Evolutionary conservation across 2,329 filamentous ascomycete species (phyloP).

Genomic region (Phaeosphaeriaceae sp.): DNA sequence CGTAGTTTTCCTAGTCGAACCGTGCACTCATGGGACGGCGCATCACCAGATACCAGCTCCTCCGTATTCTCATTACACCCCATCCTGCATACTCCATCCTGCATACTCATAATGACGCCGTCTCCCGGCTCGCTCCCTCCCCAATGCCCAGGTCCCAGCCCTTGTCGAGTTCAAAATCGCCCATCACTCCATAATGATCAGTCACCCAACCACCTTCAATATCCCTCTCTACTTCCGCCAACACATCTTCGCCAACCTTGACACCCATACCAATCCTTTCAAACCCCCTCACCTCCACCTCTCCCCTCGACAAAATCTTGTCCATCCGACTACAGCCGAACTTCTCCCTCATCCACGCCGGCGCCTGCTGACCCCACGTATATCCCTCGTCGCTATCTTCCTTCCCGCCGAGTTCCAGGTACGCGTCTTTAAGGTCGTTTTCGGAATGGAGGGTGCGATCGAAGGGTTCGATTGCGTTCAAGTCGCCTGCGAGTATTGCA

Average conservation of each 20-base stretch:
- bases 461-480: conserved; percentile 66
- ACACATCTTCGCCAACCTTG: conserved; percentile 49
- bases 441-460: conserved; percentile 59
- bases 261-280: conserved; percentile 59
- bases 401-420: conserved; percentile 59
- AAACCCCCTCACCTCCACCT: conserved; percentile 44
- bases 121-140: background rate
- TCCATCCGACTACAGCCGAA: conserved; percentile 65
- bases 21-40: too few species aligned
- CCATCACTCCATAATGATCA: conserved; percentile 59
- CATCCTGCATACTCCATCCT: too few species aligned
- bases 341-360: conserved; percentile 48
- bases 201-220: conserved; percentile 59
- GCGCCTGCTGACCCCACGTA: conserved; percentile 66
- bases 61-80: too few species aligned
- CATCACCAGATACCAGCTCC: too few species aligned
- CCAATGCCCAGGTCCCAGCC: conserved; percentile 7
- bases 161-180: conserved; percentile 23
- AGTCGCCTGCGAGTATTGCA: conserved; percentile 61
- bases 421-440: conserved; percentile 61
- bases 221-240: conserved; percentile 32
- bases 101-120: background rate
- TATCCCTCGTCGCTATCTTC: conserved; percentile 62
- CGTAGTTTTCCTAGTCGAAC: too few species aligned
- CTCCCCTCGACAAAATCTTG: conserved; percentile 60